Evolutionary conservation across 345 rosid species (phyloP), one percentile per base, ranked within the genome.

Genomic region (Crucihimalaya himalaica): DNA sequence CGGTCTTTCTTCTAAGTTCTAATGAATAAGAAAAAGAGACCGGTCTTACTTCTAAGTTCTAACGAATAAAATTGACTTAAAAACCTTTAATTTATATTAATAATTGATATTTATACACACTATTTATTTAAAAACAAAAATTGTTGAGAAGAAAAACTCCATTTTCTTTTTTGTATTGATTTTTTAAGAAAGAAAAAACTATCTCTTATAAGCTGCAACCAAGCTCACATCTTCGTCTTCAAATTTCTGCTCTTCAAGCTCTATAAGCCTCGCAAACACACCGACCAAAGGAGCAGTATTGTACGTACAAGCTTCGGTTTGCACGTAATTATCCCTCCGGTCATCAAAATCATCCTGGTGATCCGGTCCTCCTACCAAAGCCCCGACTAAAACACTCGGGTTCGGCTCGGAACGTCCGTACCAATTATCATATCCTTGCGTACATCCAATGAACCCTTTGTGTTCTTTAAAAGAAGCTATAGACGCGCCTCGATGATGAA

Each of bases 401-500:
- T 92, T 88, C 0, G 86, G 80, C 13, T 73, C 79, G 21, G 79
- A 58, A 58, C 75, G 77, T 56, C 79, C 70, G 56, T 59, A 87
- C 89, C 91, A 90, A 31, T 34, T 2, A 29, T 83, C 79, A 68
- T 87, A 92, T 16, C 99, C 97, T 74, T 94, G 96, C 4, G 90
- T 94, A 81, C 99, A 92, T 83, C 99, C 97, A 13, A 94, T 89
- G 79, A 95, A 95, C 70, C 85, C 99, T 65, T 84, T 87, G 31
- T 83, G 70, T 70, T 79, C 96, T 63, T 88, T 87, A 29, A 83
- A 87, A 13, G 99, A 86, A 63, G 90, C 83, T 4, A 88, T 83
- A 0, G 97, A 95, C 40, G 97, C 97, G 1, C 97, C 99, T 63
- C 99, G 70, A 63, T 95, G 99, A 88, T 95, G 99, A 61, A 92